phyloP scores from a whole-genome alignment of 2,329 filamentous ascomycete species.

The Teratosphaeria gauchensis region DNA sequence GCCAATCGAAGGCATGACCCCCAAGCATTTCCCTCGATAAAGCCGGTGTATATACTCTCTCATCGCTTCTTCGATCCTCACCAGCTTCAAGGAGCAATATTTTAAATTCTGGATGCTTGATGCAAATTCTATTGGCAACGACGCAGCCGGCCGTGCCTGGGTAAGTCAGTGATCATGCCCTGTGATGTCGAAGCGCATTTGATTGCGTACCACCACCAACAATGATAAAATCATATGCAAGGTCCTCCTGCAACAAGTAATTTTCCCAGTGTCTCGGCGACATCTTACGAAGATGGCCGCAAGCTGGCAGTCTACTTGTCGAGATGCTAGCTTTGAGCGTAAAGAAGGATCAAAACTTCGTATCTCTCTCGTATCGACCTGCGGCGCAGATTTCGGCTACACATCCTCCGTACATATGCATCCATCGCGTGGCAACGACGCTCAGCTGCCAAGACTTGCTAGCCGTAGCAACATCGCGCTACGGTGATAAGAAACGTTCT shows the following conservation, averaged over 20 bases:
- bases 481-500: not conserved
- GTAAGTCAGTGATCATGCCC: not conserved
- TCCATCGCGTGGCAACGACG: not conserved
- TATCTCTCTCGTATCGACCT: not conserved
- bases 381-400: not conserved
- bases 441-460: not conserved
- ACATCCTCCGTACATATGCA: not conserved
- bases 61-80: slow-evolving; percentile 12
- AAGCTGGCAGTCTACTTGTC: not conserved
- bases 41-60: slow-evolving; percentile 14
- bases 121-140: slow-evolving; percentile 13
- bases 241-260: not conserved
- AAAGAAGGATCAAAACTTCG: not conserved
- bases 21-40: slow-evolving; percentile 8
- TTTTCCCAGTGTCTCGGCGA: not conserved
- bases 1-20: slow-evolving; percentile 16
- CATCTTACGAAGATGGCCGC: not conserved
- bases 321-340: not conserved
- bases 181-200: not conserved
- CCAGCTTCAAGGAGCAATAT: slow-evolving; percentile 20
- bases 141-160: slow-evolving; percentile 18
- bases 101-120: slow-evolving; percentile 8
- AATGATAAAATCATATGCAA: slow-evolving; percentile 15
- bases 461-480: not conserved
- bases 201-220: slow-evolving; percentile 9